Base-by-base conservation (phyloP, 441 rosid genomes). In the Codiaeum variegatum region DNA sequence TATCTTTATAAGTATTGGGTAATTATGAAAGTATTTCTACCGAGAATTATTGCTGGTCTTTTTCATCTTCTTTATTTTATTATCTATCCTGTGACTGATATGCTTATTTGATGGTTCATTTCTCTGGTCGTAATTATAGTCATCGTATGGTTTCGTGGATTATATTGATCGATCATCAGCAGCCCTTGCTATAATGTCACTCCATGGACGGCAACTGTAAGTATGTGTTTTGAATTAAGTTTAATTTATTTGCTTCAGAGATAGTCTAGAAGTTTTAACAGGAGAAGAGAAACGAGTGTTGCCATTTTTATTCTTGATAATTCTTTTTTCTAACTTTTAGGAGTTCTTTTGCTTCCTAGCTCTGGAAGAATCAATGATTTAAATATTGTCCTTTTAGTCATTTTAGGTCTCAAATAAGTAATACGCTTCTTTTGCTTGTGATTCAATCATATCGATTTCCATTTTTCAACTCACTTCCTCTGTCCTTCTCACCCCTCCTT, bases 161-260 rank as follows among this genome's bases (percentile, higher is more conserved):
- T 93, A 91, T 82, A 90, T 85, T 72, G 96, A 91, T 82, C 90
- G 97, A 51, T 83, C 97, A 79, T 87, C 90, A 0, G 98, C 97
- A 73, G 85, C 92, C n/a, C 77, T 90, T 61, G 97, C 98, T 44
- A 93, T 93, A 76, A 73, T 90, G 36, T 84, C 92, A 70, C 88
- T 93, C 29, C 90, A 93, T 66, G 97, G 98, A 72, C 86, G 97
- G 76, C 96, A 91, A 75, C 79, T 93, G 98, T 93, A 82, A 86
- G 97, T 69, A 76, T 23, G 19, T 71, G 2, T 46, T 65, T 66
- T 56, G 40, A 23, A 62, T 28, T 46, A 49, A 11, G 60, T 52
- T 19, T 61, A n/a, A 62, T 46, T 31, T n/a, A 71, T 61, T 46
- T 26, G 5, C 49, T 61, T 19, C 3, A 34, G 23, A 21, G 67